Conservation (phyloP, 768 basidiomycete genomes). For the Serendipita vermifera region DNA sequence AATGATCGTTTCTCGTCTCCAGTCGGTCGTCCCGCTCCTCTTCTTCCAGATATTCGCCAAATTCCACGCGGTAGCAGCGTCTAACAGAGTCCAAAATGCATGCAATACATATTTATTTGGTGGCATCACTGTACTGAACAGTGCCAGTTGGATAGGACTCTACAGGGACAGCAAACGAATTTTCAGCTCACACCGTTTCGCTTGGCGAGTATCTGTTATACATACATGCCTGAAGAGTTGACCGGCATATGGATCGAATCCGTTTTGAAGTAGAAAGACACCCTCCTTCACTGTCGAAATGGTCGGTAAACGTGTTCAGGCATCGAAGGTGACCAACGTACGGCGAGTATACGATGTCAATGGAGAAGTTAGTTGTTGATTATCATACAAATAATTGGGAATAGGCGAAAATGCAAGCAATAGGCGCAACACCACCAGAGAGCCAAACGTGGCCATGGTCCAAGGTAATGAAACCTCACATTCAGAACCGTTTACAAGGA, state of each 20-base stretch:
- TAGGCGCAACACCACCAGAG: constrained; percentile 25
- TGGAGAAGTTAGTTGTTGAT: constrained; percentile 70
- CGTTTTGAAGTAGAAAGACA: constrained; percentile 61
- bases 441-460: constrained; percentile 6
- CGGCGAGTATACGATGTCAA: constrained; percentile 66
- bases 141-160: constrained; percentile 69
- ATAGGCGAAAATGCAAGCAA: constrained; percentile 40
- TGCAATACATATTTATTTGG: constrained; percentile 35
- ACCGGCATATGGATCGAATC: constrained; percentile 79
- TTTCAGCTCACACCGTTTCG: constrained; percentile 6
- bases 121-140: constrained; percentile 63
- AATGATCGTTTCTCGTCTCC: constrained; percentile 45
- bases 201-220: background rate
- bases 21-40: constrained; percentile 38
- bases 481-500: too few relatives aligned
- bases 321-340: constrained; percentile 29
- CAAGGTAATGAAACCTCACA: too few relatives aligned
- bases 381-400: constrained; percentile 41
- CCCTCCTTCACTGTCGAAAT: constrained; percentile 68
- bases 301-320: constrained; percentile 9
- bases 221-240: constrained; percentile 77
- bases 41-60: constrained; percentile 55
- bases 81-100: constrained; percentile 56
- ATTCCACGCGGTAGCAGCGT: constrained; percentile 54
- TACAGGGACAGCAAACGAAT: constrained; percentile 21